A percentile compares a stretch with the other conserved stretches of the same genome.
phyloP scores from a whole-genome alignment of 1,139 yeast species.

The Scheffersomyces insectosa region DNA sequence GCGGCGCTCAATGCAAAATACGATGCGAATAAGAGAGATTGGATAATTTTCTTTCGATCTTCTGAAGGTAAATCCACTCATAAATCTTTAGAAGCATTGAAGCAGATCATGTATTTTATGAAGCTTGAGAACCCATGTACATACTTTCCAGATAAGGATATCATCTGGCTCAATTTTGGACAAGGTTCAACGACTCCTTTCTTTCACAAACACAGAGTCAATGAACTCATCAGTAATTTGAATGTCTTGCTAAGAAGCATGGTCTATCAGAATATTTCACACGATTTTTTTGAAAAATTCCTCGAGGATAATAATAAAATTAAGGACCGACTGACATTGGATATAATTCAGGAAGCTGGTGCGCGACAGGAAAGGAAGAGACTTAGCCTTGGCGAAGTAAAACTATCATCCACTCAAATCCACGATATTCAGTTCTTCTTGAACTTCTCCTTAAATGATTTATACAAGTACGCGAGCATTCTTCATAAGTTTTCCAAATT shows the following conservation, averaged over 20 bases:
- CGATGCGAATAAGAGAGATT: constrained; percentile 32
- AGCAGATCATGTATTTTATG: constrained; percentile 31
- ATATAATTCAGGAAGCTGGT: constrained; percentile 28
- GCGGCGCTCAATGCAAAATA: constrained; percentile 39
- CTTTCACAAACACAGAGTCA: constrained; percentile 40
- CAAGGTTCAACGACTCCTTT: constrained; percentile 29
- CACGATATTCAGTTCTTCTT: constrained; percentile 59
- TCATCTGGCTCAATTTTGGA: constrained; percentile 40
- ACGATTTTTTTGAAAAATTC: constrained; percentile 46
- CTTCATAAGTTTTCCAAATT: constrained; percentile 45
- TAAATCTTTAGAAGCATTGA: constrained; percentile 43
- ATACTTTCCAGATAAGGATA: constrained; percentile 37
- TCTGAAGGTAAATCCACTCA: constrained; percentile 20
- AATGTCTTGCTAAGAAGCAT: constrained; percentile 48
- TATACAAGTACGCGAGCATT: constrained; percentile 30
- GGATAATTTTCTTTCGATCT: constrained; percentile 31
- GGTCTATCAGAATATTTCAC: constrained; percentile 22
- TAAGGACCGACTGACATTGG: constrained; percentile 30
- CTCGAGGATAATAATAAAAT: constrained; percentile 16
- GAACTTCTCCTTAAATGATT: constrained; percentile 52
- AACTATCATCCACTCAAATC: constrained; percentile 26
- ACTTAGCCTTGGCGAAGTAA: constrained; percentile 23
- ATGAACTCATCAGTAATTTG: constrained; percentile 48
- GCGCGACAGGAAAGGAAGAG: constrained; percentile 18
- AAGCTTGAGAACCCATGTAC: constrained; percentile 37